phyloP scores from a whole-genome alignment of 1,284 basidiomycete genomes.

The Stereum hirsutum region DNA sequence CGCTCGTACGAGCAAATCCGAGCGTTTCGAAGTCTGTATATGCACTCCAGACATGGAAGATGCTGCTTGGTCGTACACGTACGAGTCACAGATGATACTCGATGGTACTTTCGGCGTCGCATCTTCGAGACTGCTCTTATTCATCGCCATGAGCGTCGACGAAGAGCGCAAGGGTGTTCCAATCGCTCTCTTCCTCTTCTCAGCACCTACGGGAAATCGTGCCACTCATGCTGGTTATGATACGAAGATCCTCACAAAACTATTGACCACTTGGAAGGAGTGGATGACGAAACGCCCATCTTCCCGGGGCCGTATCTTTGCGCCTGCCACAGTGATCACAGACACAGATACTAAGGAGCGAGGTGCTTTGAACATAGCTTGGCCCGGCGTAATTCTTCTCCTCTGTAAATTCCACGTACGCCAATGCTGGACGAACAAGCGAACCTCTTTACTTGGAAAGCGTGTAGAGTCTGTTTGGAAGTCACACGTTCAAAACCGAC shows the following conservation, averaged over 20 bases:
- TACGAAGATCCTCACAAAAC: conserved; percentile 18
- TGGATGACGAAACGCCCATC: too few species aligned
- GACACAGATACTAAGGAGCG: conserved; percentile 29
- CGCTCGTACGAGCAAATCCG: conserved; percentile 8
- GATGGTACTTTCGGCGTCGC: conserved; percentile 31
- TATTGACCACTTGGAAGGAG: conserved; percentile 19
- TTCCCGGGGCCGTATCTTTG: too few species aligned
- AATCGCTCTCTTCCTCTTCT: conserved; percentile 27
- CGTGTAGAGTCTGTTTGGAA: too few species aligned
- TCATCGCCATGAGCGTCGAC: conserved; percentile 26
- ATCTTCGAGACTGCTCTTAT: conserved; percentile 20
- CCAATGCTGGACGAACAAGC: conserved; percentile 27
- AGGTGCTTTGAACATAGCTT: conserved; percentile 19
- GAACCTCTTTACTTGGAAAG: conserved; percentile 3
- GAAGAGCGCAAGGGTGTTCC: conserved; percentile 19
- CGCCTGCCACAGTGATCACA: conserved; percentile 28
- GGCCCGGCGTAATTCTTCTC: conserved; percentile 21
- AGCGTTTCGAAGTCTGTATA: conserved; percentile 21
- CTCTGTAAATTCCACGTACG: conserved; percentile 30
- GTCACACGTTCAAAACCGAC: too few species aligned
- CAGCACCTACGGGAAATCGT: conserved; percentile 22
- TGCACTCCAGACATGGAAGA: conserved; percentile 23
- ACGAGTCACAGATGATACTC: conserved; percentile 22
- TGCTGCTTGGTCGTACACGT: conserved; percentile 23
- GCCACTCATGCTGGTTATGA: conserved; percentile 25